Conservation (phyloP, 108 stramenopile species). For the Poteriospumella lacustris region DNA sequence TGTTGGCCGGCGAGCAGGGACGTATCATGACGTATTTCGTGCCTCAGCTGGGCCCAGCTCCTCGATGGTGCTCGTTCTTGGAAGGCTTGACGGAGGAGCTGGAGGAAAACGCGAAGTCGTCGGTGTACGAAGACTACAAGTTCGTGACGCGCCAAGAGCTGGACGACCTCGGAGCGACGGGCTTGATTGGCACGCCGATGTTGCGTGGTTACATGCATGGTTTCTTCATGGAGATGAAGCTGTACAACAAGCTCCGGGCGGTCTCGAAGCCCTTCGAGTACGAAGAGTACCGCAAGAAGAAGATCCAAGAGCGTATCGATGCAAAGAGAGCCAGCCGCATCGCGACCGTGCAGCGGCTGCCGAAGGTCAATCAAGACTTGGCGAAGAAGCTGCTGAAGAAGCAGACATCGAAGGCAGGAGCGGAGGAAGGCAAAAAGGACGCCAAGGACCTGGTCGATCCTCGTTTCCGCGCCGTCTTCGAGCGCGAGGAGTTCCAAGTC, state of each 20-base stretch:
- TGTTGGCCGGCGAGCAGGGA: conserved; percentile 85
- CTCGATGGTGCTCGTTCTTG: conserved; percentile 94
- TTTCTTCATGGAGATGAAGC: conserved; percentile 90
- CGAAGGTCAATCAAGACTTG: conserved; percentile 75
- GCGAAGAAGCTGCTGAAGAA: conserved; percentile 65
- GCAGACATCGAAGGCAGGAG: conserved; percentile 57
- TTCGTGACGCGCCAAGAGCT: conserved; percentile 87
- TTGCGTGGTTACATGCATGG: conserved; percentile 97
- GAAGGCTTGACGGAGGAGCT: conserved; percentile 97
- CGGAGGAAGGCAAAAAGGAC: conserved; percentile 43
- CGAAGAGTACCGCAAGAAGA: conserved; percentile 85
- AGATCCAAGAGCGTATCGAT: conserved; percentile 66
- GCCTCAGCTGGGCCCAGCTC: conserved; percentile 87
- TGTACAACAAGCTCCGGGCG: conserved; percentile 81
- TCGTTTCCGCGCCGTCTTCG: conserved; percentile 86
- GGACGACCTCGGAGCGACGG: conserved; percentile 81
- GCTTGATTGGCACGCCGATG: conserved; percentile 88
- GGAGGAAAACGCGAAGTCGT: conserved; percentile 76
- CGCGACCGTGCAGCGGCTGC: conserved; percentile 32
- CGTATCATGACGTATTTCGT: conserved; percentile 88
- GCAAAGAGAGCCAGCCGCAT: conserved; percentile 29
- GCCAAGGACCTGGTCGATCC: conserved; percentile 76
- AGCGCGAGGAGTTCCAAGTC: conserved; percentile 84
- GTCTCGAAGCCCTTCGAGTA: conserved; percentile 94
- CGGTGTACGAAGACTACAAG: conserved; percentile 96